Evolutionary conservation across 2,329 filamentous ascomycete species (phyloP).

Genomic region (Rutstroemia sydowiana): DNA sequence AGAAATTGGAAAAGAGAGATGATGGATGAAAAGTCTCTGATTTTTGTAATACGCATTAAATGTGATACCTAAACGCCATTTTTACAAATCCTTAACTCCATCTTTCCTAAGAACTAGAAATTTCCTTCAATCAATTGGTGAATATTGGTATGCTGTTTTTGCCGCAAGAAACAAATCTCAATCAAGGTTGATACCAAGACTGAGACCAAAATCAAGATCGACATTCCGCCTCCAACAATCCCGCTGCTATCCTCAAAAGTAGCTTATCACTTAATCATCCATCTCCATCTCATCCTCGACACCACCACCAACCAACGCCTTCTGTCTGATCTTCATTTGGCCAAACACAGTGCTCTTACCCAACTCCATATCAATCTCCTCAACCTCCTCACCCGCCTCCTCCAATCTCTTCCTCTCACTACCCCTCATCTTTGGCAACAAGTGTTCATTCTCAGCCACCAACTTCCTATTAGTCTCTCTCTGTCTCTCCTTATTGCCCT

Average conservation of each 20-base stretch:
- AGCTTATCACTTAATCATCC: constrained; percentile 27
- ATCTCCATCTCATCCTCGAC: constrained; percentile 40
- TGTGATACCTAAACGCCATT: constrained; percentile 9
- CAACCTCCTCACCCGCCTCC: constrained; percentile 35
- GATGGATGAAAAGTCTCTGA: neutral
- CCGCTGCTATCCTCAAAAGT: neutral
- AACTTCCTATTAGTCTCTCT: constrained; percentile 76
- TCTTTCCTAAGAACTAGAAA: neutral
- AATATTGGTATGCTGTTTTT: too few relatives aligned
- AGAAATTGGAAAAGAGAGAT: too few relatives aligned
- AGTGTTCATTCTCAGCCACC: constrained; percentile 85
- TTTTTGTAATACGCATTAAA: constrained; percentile 1
- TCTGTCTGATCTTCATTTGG: constrained; percentile 34
- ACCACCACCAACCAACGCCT: constrained; percentile 29
- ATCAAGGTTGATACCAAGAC: too few relatives aligned
- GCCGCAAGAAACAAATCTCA: neutral
- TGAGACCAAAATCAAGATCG: too few relatives aligned
- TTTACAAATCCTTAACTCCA: constrained; percentile 11
- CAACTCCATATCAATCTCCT: constrained; percentile 45
- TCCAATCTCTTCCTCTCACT: constrained; percentile 54
- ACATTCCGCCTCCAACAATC: neutral
- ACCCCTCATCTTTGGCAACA: constrained; percentile 67
- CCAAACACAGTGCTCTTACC: constrained; percentile 32
- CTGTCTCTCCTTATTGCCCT: constrained; percentile 78
- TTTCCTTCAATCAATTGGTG: neutral